These are phyloP conservation scores for Benincasa hispida DNA, from an alignment of 306 rosid genomes.

Conservation along the genomic window DNA sequence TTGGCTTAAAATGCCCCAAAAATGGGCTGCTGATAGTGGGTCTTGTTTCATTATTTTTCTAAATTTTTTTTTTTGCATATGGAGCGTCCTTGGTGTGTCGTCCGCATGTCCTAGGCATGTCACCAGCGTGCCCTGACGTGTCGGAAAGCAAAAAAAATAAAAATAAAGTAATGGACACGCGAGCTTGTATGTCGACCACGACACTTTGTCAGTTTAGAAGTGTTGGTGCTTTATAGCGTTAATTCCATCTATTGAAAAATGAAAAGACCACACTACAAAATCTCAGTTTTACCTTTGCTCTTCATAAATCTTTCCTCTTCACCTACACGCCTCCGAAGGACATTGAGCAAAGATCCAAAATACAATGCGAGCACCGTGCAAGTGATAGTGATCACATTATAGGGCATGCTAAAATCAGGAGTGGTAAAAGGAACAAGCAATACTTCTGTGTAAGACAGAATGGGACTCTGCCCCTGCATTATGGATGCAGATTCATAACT, in stretches of 20 bases:
- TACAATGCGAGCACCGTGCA: constrained; percentile 83
- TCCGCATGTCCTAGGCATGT: too few relatives aligned
- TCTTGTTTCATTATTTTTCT: too few relatives aligned
- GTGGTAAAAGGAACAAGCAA: constrained; percentile 86
- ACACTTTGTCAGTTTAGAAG: too few relatives aligned
- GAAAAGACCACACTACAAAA: not conserved
- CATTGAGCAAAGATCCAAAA: constrained; percentile 81
- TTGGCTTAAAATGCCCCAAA: too few relatives aligned
- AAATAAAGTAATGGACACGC: too few relatives aligned
- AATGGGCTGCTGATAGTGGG: too few relatives aligned
- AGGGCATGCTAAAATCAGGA: constrained; percentile 98
- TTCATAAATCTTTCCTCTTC: constrained; percentile 70
- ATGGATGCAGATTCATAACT: constrained; percentile 8
- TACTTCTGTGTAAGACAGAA: constrained; percentile 74
- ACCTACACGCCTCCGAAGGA: constrained; percentile 65
- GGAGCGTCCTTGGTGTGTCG: too few relatives aligned
- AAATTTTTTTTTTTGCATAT: too few relatives aligned
- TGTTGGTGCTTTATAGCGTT: too few relatives aligned
- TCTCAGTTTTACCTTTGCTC: constrained; percentile 40
- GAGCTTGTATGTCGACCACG: too few relatives aligned
- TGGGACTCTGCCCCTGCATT: constrained; percentile 52
- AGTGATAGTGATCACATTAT: constrained; percentile 86
- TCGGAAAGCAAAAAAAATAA: too few relatives aligned
- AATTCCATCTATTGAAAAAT: not conserved
- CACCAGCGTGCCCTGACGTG: too few relatives aligned